Conservation (phyloP, 371 early-diverging fungal species). For the Mucor velutinosus region DNA sequence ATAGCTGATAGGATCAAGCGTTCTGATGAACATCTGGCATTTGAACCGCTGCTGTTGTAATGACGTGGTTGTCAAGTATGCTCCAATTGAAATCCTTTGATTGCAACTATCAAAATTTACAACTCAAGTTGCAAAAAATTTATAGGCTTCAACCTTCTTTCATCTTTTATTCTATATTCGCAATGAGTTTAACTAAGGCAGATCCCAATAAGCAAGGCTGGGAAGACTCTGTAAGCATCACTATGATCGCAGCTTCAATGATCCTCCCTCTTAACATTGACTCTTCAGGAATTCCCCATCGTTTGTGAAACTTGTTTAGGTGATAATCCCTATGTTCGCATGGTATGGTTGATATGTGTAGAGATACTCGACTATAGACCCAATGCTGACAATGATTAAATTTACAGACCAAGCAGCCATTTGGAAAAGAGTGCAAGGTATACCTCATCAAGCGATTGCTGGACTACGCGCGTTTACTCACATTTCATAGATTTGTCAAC, state of each 20-base stretch:
- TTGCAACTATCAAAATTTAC: not conserved
- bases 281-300: slow-evolving; percentile 76
- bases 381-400: not conserved
- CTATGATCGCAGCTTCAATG: not conserved
- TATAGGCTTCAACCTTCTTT: not conserved
- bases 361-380: not conserved
- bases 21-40: not conserved
- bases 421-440: slow-evolving; percentile 93
- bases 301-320: slow-evolving; percentile 97
- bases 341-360: slow-evolving; percentile 58
- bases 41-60: not conserved
- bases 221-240: slow-evolving; percentile 65
- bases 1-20: not conserved
- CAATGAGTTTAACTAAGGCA: slow-evolving; percentile 62
- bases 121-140: not conserved
- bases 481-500: slow-evolving; percentile 69
- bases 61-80: not conserved
- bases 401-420: slow-evolving; percentile 72
- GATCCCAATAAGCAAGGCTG: slow-evolving; percentile 75
- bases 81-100: slow-evolving; percentile 4
- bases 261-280: not conserved
- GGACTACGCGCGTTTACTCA: not conserved
- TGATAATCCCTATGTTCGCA: slow-evolving; percentile 96
- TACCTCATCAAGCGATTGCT: not conserved
- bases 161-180: not conserved